phyloP scores from a whole-genome alignment of 2,329 filamentous ascomycete genomes.

The Phialophora chinensis region DNA sequence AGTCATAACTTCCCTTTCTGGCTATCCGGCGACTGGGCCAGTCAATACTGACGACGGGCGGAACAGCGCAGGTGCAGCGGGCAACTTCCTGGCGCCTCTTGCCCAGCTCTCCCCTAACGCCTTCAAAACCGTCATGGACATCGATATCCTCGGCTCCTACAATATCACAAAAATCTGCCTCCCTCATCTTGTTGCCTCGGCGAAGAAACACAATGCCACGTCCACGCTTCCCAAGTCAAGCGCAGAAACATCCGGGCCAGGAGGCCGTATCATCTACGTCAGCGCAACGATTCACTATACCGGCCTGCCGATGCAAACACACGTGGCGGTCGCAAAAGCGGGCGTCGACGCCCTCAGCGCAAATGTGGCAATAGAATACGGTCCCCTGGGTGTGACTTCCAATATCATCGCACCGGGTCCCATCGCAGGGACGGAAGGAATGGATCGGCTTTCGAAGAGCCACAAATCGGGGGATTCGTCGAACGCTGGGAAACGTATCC shows the following conservation, averaged over 20 bases:
- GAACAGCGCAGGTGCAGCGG: conserved; percentile 83
- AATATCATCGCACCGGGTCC: conserved; percentile 90
- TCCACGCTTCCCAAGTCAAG: conserved; percentile 56
- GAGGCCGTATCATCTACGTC: conserved; percentile 86
- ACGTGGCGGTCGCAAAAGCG: conserved; percentile 91
- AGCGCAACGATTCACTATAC: conserved; percentile 92
- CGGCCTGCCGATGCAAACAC: conserved; percentile 81
- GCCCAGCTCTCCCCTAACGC: conserved; percentile 82
- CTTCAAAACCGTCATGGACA: conserved; percentile 95
- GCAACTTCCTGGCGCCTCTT: conserved; percentile 91
- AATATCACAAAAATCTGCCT: conserved; percentile 94
- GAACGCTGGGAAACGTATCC: conserved; percentile 58
- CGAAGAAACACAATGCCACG: conserved; percentile 65
- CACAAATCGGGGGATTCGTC: conserved; percentile 57
- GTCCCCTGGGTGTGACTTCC: conserved; percentile 81
- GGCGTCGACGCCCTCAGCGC: conserved; percentile 84
- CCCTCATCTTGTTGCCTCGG: conserved; percentile 79
- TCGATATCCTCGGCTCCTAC: conserved; percentile 91
- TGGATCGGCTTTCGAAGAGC: conserved; percentile 64
- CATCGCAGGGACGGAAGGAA: conserved; percentile 82
- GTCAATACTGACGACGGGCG: conserved; percentile 3
- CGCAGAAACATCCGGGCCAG: conserved; percentile 57
- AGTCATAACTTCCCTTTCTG: not conserved
- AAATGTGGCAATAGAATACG: conserved; percentile 84
- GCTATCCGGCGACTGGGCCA: not conserved